Conservation (phyloP, 306 rosid genomes). For the Begonia peltatifolia region DNA sequence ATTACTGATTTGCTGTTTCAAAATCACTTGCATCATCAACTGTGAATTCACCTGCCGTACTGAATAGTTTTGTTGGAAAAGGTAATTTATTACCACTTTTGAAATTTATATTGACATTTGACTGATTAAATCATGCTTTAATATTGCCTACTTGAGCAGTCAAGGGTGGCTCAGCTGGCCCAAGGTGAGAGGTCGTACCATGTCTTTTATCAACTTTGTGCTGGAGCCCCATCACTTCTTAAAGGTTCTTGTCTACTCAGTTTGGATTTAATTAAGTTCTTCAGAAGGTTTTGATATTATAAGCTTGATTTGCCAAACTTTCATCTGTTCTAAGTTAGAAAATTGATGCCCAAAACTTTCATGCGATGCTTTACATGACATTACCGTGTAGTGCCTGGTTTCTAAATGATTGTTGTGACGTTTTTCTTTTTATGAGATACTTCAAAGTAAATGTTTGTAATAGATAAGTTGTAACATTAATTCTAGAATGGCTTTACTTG, state of each 20-base stretch:
- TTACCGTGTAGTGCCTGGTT: too few relatives aligned
- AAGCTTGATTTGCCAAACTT: background rate
- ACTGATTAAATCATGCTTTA: constrained; percentile 15
- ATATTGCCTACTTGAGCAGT: constrained; percentile 37
- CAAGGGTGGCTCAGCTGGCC: constrained; percentile 75
- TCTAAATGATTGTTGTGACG: too few relatives aligned
- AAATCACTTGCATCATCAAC: constrained; percentile 20
- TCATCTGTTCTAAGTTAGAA: background rate
- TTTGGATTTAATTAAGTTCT: background rate
- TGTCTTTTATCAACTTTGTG: constrained; percentile 91
- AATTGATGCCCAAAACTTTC: background rate
- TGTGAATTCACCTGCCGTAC: constrained; percentile 14
- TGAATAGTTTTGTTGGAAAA: constrained; percentile 68
- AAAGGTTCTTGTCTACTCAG: constrained; percentile 36
- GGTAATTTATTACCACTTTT: constrained; percentile 38
- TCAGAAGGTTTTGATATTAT: background rate
- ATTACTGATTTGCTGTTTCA: constrained; percentile 32
- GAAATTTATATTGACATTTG: constrained; percentile 12
- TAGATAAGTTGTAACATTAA: too few relatives aligned
- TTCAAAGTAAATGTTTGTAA: too few relatives aligned
- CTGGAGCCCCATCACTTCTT: constrained; percentile 60
- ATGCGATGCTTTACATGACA: too few relatives aligned
- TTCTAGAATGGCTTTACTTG: too few relatives aligned
- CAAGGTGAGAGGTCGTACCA: constrained; percentile 75
- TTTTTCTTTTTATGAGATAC: too few relatives aligned